Evolutionary conservation across 805 yeast genomes (phyloP), one percentile per base, ranked within the genome.

Genomic region (Candida krabiensis): DNA sequence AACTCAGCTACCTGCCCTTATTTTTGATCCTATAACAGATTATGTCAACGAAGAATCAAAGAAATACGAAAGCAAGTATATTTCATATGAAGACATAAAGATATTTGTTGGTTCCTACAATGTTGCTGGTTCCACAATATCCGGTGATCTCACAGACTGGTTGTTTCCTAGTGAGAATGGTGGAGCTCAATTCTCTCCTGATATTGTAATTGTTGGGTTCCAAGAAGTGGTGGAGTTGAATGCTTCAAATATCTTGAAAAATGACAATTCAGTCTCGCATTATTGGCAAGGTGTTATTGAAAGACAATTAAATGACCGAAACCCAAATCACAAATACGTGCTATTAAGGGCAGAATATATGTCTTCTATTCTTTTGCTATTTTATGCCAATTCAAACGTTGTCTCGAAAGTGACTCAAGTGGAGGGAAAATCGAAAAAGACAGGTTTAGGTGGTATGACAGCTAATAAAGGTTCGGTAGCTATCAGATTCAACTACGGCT

Each of bases 401-500:
- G 66, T 72, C 39, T 47, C 53, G 1, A 56, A 70, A 37, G 80
- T 93, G 4, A 85, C 86, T 11, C 83, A 84, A 53, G 96, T 93
- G 4, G 90, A 89, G 50, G 97, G 97, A n/a, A 76, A 90, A n/a
- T 76, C 86, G 9, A 91, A 90, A 53, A 91, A 91, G 62, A 91
- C 98, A 0, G 99, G 98, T 0, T 68, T 93, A 38, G 96, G 97
- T 26, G 99, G 99, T 30, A 91, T 93, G 67, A 79, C 98, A 0
- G 99, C 97, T 13, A 91, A 93, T 60, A 91, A 91, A 61, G 99
- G 99, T 30, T 96, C 95, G 4, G 95, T 90, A 43, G 96, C 96
- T 0, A 87, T 93, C 12, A 73, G 96, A 44, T 86, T 91, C 63
- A 78, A 83, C 35, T 87, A 75, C 60, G 93, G 93, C 1, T 75